Percentiles rank a stretch among this genome's conserved stretches.
These are phyloP conservation scores for Phoma sp. DNA, from an alignment of 2,329 filamentous ascomycete genomes.

Conservation along the genomic window DNA sequence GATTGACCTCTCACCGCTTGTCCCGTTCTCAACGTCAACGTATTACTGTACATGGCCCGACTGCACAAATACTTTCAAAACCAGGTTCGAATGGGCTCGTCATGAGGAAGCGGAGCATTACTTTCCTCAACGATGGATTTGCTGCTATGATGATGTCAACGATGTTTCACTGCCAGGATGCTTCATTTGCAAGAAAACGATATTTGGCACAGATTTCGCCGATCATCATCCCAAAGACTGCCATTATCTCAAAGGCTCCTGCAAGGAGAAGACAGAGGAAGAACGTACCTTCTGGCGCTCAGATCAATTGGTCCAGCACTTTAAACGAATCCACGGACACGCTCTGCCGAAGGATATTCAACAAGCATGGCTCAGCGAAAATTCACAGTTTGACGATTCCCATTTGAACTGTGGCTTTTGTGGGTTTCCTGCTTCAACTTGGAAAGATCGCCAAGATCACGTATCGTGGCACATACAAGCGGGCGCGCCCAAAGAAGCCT, in stretches of 20 bases:
- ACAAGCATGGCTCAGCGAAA: no score
- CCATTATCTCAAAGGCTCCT: no score
- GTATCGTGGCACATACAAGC: neutral
- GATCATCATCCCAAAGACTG: no score
- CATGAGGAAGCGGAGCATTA: conserved; percentile 21
- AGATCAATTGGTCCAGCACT: neutral
- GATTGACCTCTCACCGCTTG: no score
- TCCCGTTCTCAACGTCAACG: no score
- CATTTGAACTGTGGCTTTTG: no score
- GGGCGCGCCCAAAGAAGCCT: neutral
- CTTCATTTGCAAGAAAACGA: no score
- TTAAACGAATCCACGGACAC: neutral
- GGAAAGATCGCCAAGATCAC: neutral
- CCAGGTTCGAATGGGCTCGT: conserved; percentile 8
- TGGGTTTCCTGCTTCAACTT: neutral
- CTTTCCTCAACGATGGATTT: conserved; percentile 18
- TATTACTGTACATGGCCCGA: conserved; percentile 7
- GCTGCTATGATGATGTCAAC: neutral
- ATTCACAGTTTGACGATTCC: no score
- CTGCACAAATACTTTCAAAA: neutral
- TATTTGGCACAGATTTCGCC: no score
- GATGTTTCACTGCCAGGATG: neutral
- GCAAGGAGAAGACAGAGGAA: neutral
- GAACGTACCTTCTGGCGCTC: neutral
- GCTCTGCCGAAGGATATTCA: no score